Percentiles rank a stretch among this genome's conserved stretches.
phyloP scores from a whole-genome alignment of 1,284 basidiomycete species.

The Fistulinella cinereoalba region DNA sequence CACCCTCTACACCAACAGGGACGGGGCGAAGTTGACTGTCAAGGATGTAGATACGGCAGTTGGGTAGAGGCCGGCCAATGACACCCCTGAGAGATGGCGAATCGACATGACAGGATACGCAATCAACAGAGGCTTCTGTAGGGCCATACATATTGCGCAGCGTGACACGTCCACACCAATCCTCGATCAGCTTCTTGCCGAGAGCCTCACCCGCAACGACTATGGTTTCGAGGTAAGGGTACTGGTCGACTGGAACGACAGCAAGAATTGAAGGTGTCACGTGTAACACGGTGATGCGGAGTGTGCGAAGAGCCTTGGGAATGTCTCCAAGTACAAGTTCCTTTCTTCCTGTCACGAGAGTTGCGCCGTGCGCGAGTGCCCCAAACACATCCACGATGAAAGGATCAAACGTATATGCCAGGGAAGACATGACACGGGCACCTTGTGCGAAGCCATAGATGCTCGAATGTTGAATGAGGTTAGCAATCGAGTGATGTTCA shows the following conservation, averaged over 20 bases:
- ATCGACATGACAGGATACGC: constrained; percentile 28
- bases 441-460: constrained; percentile 25
- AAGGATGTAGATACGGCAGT: constrained; percentile 33
- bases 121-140: constrained; percentile 34
- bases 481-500: constrained; percentile 34
- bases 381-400: constrained; percentile 31
- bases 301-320: constrained; percentile 24
- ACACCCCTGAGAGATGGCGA: constrained; percentile 20
- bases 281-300: constrained; percentile 26
- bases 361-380: constrained; percentile 26
- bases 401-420: constrained; percentile 33
- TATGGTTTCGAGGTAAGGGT: constrained; percentile 26
- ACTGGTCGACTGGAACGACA: constrained; percentile 26
- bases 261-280: constrained; percentile 34
- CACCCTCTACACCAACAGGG: constrained; percentile 32
- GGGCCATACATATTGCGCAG: constrained; percentile 37
- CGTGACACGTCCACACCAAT: constrained; percentile 28
- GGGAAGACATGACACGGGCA: constrained; percentile 28
- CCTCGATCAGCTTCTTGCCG: constrained; percentile 28
- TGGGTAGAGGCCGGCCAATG: constrained; percentile 33
- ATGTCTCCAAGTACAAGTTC: constrained; percentile 34
- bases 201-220: constrained; percentile 31
- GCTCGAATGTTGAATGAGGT: constrained; percentile 26
- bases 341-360: constrained; percentile 32
- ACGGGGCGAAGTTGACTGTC: constrained; percentile 31